Evolutionary conservation across 805 yeast genomes (phyloP).

Genomic region (Yarrowia divulgata): DNA sequence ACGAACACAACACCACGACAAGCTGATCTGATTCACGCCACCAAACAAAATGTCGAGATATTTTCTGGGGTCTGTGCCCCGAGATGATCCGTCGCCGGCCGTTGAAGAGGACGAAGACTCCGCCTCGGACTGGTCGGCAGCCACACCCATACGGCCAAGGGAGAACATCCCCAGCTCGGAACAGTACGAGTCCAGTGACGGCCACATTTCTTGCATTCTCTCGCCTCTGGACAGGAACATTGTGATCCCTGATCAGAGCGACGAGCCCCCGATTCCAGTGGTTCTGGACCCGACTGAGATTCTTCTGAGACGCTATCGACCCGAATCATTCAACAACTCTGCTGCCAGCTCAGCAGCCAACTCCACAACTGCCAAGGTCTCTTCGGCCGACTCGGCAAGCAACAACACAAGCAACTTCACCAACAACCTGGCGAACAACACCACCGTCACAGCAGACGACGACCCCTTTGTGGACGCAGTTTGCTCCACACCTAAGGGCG

Average conservation of each 20-base stretch:
- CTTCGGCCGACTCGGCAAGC: not conserved
- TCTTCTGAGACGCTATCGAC: constrained; percentile 9
- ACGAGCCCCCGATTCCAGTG: constrained; percentile 15
- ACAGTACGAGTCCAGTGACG: constrained; percentile 36
- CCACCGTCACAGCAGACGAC: not conserved
- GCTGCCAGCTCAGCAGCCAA: constrained; percentile 6
- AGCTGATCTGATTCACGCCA: constrained; percentile 12
- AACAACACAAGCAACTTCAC: constrained; percentile 9
- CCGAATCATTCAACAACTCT: constrained; percentile 19
- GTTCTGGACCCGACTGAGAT: constrained; percentile 11
- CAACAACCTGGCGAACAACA: constrained; percentile 1
- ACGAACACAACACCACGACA: not conserved
- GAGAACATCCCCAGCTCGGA: constrained; percentile 27
- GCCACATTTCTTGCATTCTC: constrained; percentile 35
- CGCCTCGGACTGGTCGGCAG: constrained; percentile 19
- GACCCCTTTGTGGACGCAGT: constrained; percentile 25
- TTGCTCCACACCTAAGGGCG: constrained; percentile 3
- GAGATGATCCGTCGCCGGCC: not conserved
- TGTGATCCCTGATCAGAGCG: constrained; percentile 4
- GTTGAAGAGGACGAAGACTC: constrained; percentile 10
- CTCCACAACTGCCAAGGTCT: not conserved
- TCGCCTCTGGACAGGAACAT: constrained; percentile 12
- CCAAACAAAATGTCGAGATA: constrained; percentile 3
- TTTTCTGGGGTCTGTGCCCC: constrained; percentile 30
- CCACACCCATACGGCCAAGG: not conserved